phyloP scores from a whole-genome alignment of 805 yeast genomes.

The Hanseniaspora valbyensis region DNA sequence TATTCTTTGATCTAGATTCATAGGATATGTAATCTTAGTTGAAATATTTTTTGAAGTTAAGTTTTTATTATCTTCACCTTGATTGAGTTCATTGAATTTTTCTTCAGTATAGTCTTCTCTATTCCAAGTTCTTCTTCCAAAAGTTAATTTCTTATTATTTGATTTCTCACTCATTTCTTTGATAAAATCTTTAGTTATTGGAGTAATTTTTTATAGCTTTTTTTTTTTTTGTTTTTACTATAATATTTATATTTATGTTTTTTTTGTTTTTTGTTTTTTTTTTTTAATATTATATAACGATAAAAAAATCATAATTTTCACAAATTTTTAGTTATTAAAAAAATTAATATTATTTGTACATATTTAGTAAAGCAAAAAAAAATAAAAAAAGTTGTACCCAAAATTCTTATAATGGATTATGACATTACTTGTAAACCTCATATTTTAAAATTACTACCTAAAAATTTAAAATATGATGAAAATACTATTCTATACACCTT shows the following conservation, averaged over 20 bases:
- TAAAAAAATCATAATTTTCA: no score
- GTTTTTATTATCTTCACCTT: slow-evolving; percentile 32
- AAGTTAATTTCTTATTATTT: slow-evolving; percentile 17
- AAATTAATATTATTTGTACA: no score
- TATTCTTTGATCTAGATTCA: slow-evolving; percentile 14
- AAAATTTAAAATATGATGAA: background rate
- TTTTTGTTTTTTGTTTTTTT: background rate
- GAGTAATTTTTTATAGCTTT: background rate
- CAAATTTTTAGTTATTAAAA: no score
- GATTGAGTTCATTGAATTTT: slow-evolving; percentile 17
- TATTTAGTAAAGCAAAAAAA: background rate
- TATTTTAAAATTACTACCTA: slow-evolving; percentile 35
- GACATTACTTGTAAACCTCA: slow-evolving; percentile 34
- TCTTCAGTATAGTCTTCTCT: slow-evolving; percentile 46
- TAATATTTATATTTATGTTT: background rate
- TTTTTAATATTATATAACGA: no score
- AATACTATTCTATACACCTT: slow-evolving; percentile 50
- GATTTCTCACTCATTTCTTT: background rate
- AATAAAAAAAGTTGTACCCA: no score
- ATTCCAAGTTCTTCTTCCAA: slow-evolving; percentile 67
- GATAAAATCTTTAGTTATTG: background rate
- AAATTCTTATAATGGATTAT: slow-evolving; percentile 19
- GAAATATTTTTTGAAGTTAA: slow-evolving; percentile 19
- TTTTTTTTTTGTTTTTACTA: no score
- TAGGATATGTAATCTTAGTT: slow-evolving; percentile 5